Evolutionary conservation across 2,329 filamentous ascomycete genomes (phyloP).

Genomic region (Aspergillus pseudotamarii): DNA sequence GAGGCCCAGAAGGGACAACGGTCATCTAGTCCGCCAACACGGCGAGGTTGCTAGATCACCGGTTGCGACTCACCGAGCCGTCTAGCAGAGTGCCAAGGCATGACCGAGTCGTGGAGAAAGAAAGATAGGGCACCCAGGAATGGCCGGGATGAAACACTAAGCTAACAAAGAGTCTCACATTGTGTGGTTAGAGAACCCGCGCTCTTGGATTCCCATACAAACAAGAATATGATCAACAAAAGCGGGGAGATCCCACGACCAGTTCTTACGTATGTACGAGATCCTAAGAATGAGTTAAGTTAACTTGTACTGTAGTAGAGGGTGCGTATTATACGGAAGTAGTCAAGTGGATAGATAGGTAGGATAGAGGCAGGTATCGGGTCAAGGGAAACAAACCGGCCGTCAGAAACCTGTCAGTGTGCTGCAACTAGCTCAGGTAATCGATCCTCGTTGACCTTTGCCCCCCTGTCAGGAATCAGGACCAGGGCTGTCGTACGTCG

Average conservation of each 20-base stretch:
- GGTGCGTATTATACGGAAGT: slow-evolving; percentile 24
- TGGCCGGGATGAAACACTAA: slow-evolving; percentile 23
- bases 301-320: slow-evolving; percentile 11
- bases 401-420: slow-evolving; percentile 15
- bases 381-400: slow-evolving; percentile 25
- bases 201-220: slow-evolving; percentile 18
- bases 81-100: slow-evolving; percentile 24
- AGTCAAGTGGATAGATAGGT: slow-evolving; percentile 11
- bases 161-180: slow-evolving; percentile 18
- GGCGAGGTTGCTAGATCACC: slow-evolving; percentile 18
- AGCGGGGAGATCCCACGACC: slow-evolving; percentile 18
- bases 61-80: slow-evolving; percentile 22
- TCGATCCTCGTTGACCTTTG: background rate
- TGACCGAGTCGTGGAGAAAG: slow-evolving; percentile 19
- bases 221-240: slow-evolving; percentile 17
- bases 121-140: slow-evolving; percentile 15
- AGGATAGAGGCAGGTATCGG: slow-evolving; percentile 21
- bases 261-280: slow-evolving; percentile 16
- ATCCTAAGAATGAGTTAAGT: slow-evolving; percentile 20
- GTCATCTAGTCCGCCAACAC: slow-evolving; percentile 13
- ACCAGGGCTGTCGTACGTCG: slow-evolving; percentile 25
- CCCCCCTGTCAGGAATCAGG: slow-evolving; percentile 26
- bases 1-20: slow-evolving; percentile 14
- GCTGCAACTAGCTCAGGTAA: slow-evolving; percentile 24
- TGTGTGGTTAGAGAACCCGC: slow-evolving; percentile 14